A percentile compares a stretch with the other conserved stretches of the same genome.
phyloP scores from a whole-genome alignment of 306 rosid genomes.

The Sechiopsis laciniata region DNA sequence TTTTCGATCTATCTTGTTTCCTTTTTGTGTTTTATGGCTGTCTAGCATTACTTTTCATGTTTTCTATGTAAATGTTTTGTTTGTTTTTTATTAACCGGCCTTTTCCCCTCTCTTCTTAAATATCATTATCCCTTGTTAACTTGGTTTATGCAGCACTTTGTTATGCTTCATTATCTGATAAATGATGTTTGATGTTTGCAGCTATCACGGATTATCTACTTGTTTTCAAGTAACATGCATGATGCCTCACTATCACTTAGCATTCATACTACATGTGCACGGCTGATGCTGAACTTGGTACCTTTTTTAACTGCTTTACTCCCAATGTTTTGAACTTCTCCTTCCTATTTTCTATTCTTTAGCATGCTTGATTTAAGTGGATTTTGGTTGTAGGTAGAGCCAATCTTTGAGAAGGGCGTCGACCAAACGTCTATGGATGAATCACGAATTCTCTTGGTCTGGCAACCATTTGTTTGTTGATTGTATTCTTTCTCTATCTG shows the following conservation, averaged over 20 bases:
- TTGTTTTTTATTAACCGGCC: neutral
- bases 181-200: slow-evolving; percentile 38
- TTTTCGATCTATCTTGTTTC: neutral
- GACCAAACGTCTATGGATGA: slow-evolving; percentile 94
- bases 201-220: slow-evolving; percentile 91
- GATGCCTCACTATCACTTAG: slow-evolving; percentile 92
- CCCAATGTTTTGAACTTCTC: neutral
- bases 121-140: neutral
- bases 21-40: neutral
- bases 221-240: slow-evolving; percentile 98
- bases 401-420: slow-evolving; percentile 93
- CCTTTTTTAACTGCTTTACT: slow-evolving; percentile 26
- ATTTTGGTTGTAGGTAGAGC: slow-evolving; percentile 75
- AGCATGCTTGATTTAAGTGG: slow-evolving; percentile 13
- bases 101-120: no score
- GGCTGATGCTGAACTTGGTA: slow-evolving; percentile 98
- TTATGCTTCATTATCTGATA: slow-evolving; percentile 25
- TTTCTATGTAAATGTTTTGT: neutral
- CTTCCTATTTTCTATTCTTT: slow-evolving; percentile 20
- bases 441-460: slow-evolving; percentile 88
- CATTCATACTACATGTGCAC: slow-evolving; percentile 98
- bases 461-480: slow-evolving; percentile 25
- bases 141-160: slow-evolving; percentile 13
- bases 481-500: neutral
- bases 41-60: neutral